Base-by-base conservation (phyloP, 148 eudicot genomes). In the Pouteria glomerata region DNA sequence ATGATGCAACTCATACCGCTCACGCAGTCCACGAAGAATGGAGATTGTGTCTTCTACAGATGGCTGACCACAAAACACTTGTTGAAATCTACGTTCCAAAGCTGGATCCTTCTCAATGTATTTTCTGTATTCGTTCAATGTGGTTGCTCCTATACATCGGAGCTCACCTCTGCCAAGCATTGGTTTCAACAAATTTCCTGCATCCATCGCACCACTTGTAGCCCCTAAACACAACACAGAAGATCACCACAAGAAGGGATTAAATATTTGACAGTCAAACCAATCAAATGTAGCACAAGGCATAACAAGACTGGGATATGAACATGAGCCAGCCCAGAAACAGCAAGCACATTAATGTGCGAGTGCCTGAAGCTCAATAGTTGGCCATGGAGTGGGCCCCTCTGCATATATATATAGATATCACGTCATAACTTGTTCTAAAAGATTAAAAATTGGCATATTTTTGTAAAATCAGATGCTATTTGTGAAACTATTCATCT, bases 101-200 rank as follows among this genome's bases (percentile, higher is more conserved):
- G 98, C 98, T 76, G 98, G 87, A 76, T 94, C 98, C 79, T 94
- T 94, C 82, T 94, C 98, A 34, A 94, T 86, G 78, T 94, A 94
- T 76, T 91, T 94, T 66, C 98, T 81, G 70, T 94, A 94, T 84
- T 94, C 98, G 35, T 83, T 94, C 66, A 94, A 78, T 34, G 98
- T 94, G 19, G 98, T 94, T 74, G 98, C 98, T 58, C 98, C 98
- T 61, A 93, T 87, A 81, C 98, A 94, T 42, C 98, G 84, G 31
- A 94, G 91, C 76, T 94, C 98, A 72, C 98, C 98, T 12, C 98
- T 86, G 27, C 98, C 98, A 63, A 91, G 89, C 97, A 94, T 91
- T 39, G 97, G 98, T 77, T 91, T 94, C 71, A 91, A 71, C 78
- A 94, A 76, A 81, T 90, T 89, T 52, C 92, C 90, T 53, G 95